These are phyloP conservation scores for Plectosphaerella sp. DNA, from an alignment of 2,329 filamentous ascomycete species.

Conservation along the genomic window DNA sequence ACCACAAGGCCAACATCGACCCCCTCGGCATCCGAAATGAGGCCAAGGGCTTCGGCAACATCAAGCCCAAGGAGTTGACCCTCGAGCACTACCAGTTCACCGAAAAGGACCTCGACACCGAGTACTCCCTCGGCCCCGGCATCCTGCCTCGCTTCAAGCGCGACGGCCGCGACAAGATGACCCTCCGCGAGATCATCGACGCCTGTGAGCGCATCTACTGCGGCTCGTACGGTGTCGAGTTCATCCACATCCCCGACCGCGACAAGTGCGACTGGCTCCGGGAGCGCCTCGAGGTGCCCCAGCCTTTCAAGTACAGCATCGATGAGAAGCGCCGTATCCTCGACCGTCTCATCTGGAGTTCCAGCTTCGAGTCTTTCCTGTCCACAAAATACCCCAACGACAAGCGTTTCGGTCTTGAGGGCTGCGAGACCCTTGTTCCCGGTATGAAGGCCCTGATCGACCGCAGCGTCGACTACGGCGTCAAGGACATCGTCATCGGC, in stretches of 20 bases:
- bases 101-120: conserved; percentile 87
- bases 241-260: conserved; percentile 97
- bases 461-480: conserved; percentile 94
- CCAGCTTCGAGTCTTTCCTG: conserved; percentile 92
- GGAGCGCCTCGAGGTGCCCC: conserved; percentile 88
- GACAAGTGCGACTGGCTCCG: conserved; percentile 98
- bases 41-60: conserved; percentile 76
- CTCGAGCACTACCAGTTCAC: conserved; percentile 94
- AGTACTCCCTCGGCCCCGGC: conserved; percentile 88
- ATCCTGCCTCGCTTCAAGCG: conserved; percentile 92
- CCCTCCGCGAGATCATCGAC: conserved; percentile 85
- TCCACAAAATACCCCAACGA: conserved; percentile 99
- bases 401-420: conserved; percentile 98
- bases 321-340: conserved; percentile 98
- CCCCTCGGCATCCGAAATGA: conserved; percentile 90
- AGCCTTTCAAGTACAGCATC: conserved; percentile 94
- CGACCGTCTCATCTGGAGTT: conserved; percentile 97
- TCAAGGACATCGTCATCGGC: conserved; percentile 98
- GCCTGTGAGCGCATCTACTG: conserved; percentile 93
- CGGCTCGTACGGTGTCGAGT: conserved; percentile 95
- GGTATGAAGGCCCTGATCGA: conserved; percentile 99
- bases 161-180: conserved; percentile 91
- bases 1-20: conserved; percentile 98
- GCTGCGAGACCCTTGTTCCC: conserved; percentile 92
- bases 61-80: conserved; percentile 86